phyloP scores from a whole-genome alignment of 108 stramenopile species.

The Chaetoceros muelleri region DNA sequence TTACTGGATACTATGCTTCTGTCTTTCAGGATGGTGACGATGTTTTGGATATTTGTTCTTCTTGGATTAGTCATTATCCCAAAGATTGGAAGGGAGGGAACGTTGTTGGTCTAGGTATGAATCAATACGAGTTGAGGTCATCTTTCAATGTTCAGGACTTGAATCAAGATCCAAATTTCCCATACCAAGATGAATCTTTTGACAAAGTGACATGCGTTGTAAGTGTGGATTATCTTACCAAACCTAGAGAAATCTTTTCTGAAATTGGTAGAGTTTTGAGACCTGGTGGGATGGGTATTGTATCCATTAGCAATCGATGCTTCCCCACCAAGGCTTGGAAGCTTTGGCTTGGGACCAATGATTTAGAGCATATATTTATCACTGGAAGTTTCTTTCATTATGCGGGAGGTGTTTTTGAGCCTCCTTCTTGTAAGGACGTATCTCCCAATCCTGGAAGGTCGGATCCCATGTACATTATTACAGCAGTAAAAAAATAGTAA shows the following conservation, averaged over 20 bases:
- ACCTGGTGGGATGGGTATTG: slow-evolving; percentile 79
- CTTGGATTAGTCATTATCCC: slow-evolving; percentile 87
- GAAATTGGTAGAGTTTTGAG: slow-evolving; percentile 85
- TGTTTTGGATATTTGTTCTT: slow-evolving; percentile 88
- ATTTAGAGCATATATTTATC: slow-evolving; percentile 91
- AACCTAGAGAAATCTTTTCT: slow-evolving; percentile 65
- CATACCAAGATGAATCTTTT: slow-evolving; percentile 79
- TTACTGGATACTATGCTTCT: slow-evolving; percentile 70
- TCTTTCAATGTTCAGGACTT: slow-evolving; percentile 84
- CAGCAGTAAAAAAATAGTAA: slow-evolving; percentile 42
- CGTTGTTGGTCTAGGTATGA: slow-evolving; percentile 84
- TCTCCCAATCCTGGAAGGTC: slow-evolving; percentile 84
- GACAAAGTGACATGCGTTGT: slow-evolving; percentile 93
- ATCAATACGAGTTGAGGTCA: slow-evolving; percentile 79
- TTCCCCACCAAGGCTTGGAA: slow-evolving; percentile 79
- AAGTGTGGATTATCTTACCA: slow-evolving; percentile 83
- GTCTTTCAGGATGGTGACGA: slow-evolving; percentile 72
- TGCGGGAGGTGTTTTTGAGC: slow-evolving; percentile 62
- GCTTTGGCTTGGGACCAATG: slow-evolving; percentile 78
- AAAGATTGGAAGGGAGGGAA: slow-evolving; percentile 65
- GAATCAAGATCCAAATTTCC: slow-evolving; percentile 77
- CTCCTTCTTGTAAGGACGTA: slow-evolving; percentile 71
- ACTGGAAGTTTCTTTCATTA: slow-evolving; percentile 91
- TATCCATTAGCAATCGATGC: slow-evolving; percentile 88
- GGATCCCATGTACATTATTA: slow-evolving; percentile 91